A percentile compares a stretch with the other conserved stretches of the same genome.
Evolutionary conservation across 148 eudicot genomes (phyloP).

Genomic region (Suaeda aralocaspica): DNA sequence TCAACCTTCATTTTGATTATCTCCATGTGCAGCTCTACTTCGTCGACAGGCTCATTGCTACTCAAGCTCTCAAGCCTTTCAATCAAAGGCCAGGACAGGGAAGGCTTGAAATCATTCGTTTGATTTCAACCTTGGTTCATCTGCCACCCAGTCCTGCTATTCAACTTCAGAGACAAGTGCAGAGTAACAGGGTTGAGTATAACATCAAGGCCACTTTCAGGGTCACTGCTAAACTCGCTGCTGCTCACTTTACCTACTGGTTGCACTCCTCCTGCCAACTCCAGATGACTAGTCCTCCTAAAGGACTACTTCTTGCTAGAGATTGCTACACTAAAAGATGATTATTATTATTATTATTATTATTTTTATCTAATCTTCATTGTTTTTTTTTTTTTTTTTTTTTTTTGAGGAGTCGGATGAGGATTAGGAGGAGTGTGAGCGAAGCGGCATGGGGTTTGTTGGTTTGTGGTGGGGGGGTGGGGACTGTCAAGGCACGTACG

Average conservation of each 20-base stretch:
- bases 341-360: background rate
- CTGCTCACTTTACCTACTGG: constrained; percentile 55
- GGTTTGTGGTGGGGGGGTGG: no score
- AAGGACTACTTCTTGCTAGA: constrained; percentile 49
- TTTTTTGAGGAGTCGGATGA: constrained; percentile 4
- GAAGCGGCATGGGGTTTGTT: no score
- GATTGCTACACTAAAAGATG: constrained; percentile 65
- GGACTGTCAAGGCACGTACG: no score
- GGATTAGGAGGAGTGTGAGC: no score
- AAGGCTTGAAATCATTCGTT: constrained; percentile 42
- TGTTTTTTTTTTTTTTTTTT: constrained; percentile 8
- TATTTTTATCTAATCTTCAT: background rate
- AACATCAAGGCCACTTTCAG: constrained; percentile 57
- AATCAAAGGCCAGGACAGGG: constrained; percentile 43
- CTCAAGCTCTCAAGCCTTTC: constrained; percentile 46
- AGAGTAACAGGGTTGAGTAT: constrained; percentile 52
- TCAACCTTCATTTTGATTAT: constrained; percentile 53
- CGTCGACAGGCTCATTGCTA: constrained; percentile 50
- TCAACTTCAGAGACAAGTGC: constrained; percentile 60
- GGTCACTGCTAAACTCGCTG: constrained; percentile 48
- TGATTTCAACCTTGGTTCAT: constrained; percentile 78
- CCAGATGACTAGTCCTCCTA: constrained; percentile 82
- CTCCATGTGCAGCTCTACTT: constrained; percentile 54
- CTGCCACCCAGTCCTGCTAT: constrained; percentile 57
- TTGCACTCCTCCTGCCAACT: constrained; percentile 58